Evolutionary conservation across 192 early-diverging fungal genomes (phyloP).

Genomic region (Backusella circina): DNA sequence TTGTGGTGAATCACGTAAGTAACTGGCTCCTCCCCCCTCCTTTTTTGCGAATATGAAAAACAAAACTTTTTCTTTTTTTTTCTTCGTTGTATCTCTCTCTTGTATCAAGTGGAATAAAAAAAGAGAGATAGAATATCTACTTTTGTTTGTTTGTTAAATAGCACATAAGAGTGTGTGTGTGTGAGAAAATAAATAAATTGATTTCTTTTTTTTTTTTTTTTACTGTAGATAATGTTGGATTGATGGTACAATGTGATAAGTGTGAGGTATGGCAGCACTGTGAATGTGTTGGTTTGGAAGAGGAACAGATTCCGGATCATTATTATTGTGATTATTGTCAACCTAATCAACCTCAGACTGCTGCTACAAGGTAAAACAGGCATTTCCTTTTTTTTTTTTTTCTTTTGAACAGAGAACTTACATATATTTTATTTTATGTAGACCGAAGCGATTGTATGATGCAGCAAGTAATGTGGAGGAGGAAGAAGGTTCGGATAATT

Average conservation of each 20-base stretch:
- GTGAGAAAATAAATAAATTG: neutral
- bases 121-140: neutral
- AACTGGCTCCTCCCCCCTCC: neutral
- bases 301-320: constrained; percentile 77
- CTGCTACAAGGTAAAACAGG: constrained; percentile 37
- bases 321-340: constrained; percentile 92
- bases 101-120: neutral
- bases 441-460: neutral
- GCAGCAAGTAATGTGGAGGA: neutral
- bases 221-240: constrained; percentile 50
- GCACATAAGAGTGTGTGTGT: no score
- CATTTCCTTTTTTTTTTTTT: neutral
- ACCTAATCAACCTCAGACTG: constrained; percentile 75
- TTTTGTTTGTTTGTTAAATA: neutral
- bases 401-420: neutral
- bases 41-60: neutral
- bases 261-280: constrained; percentile 95
- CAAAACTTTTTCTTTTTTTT: neutral
- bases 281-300: constrained; percentile 81
- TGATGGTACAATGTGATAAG: constrained; percentile 93
- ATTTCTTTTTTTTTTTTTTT: neutral
- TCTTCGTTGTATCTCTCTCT: constrained; percentile 10
- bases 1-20: constrained; percentile 51
- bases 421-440: neutral
- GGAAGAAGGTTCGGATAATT: neutral